Conservation (phyloP, 257 asterid species). For the Nicotiana tabacum region DNA sequence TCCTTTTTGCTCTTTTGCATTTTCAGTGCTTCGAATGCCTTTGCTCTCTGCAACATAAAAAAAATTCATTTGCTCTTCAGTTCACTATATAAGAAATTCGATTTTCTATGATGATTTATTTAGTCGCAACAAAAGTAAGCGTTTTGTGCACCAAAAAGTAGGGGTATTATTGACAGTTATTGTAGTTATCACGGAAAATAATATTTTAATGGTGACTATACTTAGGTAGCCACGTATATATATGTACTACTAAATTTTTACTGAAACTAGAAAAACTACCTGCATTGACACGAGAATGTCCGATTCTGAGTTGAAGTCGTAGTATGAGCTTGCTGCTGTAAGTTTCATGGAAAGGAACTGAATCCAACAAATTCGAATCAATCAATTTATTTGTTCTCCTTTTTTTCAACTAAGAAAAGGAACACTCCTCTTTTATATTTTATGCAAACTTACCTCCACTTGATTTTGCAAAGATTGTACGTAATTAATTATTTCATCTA, state of each 20-base stretch:
- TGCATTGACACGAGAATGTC: conserved; percentile 45
- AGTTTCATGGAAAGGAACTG: conserved; percentile 91
- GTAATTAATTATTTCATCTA: conserved; percentile 85
- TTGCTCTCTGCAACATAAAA: conserved; percentile 45
- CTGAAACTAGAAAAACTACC: conserved; percentile 22
- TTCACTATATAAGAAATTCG: neutral
- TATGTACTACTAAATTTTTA: no score
- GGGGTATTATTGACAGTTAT: no score
- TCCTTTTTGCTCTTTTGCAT: conserved; percentile 34
- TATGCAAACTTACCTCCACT: conserved; percentile 59
- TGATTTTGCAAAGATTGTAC: conserved; percentile 89
- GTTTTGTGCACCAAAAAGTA: neutral
- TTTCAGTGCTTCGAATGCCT: conserved; percentile 51
- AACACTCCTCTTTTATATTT: neutral
- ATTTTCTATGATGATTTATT: no score
- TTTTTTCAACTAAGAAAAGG: neutral
- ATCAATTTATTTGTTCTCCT: neutral
- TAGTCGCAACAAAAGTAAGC: neutral
- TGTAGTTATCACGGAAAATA: no score
- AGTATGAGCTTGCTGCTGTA: conserved; percentile 65
- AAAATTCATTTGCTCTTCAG: neutral
- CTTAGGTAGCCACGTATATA: no score
- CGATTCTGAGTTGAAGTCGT: conserved; percentile 57
- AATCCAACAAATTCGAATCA: neutral
- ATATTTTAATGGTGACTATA: no score